Conservation (phyloP, 345 rosid species). For the Physaria fendleri region DNA sequence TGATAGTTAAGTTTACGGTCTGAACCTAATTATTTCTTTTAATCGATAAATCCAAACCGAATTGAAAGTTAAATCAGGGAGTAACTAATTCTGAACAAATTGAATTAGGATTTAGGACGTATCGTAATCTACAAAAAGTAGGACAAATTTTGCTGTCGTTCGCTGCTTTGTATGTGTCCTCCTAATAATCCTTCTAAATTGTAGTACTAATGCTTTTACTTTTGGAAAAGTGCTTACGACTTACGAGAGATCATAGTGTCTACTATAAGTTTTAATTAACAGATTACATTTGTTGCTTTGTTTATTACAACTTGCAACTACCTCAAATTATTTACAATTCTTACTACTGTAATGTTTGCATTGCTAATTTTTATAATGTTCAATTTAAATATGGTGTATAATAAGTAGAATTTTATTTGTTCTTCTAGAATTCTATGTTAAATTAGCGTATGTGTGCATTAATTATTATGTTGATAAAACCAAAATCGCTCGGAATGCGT, state of each 20-base stretch:
- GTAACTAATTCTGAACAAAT: not conserved
- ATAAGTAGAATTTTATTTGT: not conserved
- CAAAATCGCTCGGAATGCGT: constrained; percentile 6
- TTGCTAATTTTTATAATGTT: not conserved
- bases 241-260: constrained; percentile 20
- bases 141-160: constrained; percentile 18
- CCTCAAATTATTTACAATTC: not conserved
- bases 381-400: not conserved
- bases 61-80: constrained; percentile 2
- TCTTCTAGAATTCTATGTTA: too few species aligned
- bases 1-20: not conserved
- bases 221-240: constrained; percentile 15
- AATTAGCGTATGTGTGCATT: not conserved
- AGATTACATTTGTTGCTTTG: not conserved
- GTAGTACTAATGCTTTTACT: constrained; percentile 23
- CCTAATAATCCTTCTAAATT: constrained; percentile 20
- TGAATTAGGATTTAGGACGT: not conserved
- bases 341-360: not conserved
- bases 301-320: constrained; percentile 14
- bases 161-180: constrained; percentile 19
- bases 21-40: not conserved
- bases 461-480: not conserved
- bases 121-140: constrained; percentile 17
- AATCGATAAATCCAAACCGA: not conserved
- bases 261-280: not conserved